Evolutionary conservation across 345 rosid species (phyloP).

Genomic region (Citrus reticulata): DNA sequence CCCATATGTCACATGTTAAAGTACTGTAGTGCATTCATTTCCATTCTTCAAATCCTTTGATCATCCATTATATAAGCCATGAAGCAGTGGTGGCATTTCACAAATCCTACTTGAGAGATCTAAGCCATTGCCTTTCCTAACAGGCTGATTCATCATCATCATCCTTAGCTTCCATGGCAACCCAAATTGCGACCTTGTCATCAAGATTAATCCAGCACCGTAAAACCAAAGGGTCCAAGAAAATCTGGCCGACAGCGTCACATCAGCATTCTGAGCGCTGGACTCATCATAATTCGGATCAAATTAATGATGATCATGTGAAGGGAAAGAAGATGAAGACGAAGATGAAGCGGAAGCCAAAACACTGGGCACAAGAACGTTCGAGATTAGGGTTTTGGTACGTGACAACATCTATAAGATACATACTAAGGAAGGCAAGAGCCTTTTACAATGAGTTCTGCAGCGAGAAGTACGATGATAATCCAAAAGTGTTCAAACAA

Average conservation of each 20-base stretch:
- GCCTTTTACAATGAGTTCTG: conserved; percentile 42
- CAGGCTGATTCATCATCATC: no score
- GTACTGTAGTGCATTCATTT: neutral
- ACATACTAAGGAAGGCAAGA: conserved; percentile 38
- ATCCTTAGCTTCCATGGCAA: conserved; percentile 10
- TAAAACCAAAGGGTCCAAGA: neutral
- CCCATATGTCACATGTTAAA: conserved; percentile 13
- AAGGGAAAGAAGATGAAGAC: neutral
- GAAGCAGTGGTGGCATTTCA: neutral
- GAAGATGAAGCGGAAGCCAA: neutral
- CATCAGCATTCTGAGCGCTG: neutral
- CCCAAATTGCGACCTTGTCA: neutral
- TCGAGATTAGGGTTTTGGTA: conserved; percentile 22
- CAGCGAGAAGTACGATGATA: conserved; percentile 22
- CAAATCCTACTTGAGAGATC: neutral
- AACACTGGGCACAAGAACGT: neutral
- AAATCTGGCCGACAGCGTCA: neutral
- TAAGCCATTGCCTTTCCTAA: no score
- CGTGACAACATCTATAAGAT: conserved; percentile 33
- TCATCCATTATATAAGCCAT: neutral
- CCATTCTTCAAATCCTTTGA: neutral
- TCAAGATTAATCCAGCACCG: neutral
- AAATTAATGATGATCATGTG: neutral
- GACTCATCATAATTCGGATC: no score
- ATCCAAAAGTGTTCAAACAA: neutral